Percentiles rank a stretch among this genome's conserved stretches.
phyloP scores from a whole-genome alignment of 257 asterid species.

The Plantago major region DNA sequence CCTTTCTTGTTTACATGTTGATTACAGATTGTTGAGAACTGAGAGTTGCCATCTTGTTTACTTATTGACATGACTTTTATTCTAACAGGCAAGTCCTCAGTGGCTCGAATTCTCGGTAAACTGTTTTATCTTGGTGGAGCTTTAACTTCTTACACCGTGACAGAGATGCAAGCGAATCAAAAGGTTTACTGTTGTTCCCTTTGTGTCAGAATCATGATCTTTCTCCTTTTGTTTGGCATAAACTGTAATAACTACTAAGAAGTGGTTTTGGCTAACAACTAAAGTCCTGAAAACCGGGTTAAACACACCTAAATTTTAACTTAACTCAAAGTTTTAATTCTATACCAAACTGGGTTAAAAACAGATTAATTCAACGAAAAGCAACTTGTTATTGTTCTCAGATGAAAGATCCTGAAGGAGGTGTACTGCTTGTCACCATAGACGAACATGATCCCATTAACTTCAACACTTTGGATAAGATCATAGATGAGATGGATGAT shows the following conservation, averaged over 20 bases:
- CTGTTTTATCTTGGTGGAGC: constrained; percentile 44
- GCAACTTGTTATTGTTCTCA: too few species aligned
- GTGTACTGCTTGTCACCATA: constrained; percentile 39
- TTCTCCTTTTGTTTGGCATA: neutral
- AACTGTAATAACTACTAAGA: constrained; percentile 7
- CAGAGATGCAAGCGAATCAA: constrained; percentile 39
- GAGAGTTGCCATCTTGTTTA: neutral
- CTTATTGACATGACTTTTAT: constrained; percentile 9
- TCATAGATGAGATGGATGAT: constrained; percentile 33
- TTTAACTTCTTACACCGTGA: constrained; percentile 36
- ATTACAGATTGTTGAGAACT: neutral
- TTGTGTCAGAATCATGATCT: neutral
- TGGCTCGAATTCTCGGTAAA: constrained; percentile 48
- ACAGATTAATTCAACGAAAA: too few species aligned
- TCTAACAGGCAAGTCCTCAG: constrained; percentile 42
- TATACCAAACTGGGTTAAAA: too few species aligned
- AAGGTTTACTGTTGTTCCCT: constrained; percentile 24
- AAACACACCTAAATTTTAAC: too few species aligned
- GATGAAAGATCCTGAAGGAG: constrained; percentile 43
- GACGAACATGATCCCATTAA: constrained; percentile 37
- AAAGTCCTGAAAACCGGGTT: too few species aligned
- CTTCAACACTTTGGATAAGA: constrained; percentile 23
- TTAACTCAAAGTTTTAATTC: too few species aligned
- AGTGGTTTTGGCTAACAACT: too few species aligned
- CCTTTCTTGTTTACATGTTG: constrained; percentile 7